Conservation (phyloP, 805 yeast species). For the Jamesozyma rosinii region DNA sequence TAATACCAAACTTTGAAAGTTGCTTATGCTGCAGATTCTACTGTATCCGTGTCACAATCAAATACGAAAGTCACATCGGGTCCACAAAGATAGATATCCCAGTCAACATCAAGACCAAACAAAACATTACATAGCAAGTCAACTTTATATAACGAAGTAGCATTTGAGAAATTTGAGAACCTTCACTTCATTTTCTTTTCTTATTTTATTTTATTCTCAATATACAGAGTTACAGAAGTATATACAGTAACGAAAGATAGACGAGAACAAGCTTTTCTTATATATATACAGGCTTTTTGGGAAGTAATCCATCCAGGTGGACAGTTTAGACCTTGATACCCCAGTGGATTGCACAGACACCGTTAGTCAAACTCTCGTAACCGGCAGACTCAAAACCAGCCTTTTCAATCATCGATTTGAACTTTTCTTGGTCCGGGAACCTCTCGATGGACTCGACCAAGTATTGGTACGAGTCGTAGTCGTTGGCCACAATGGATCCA, state of each 20-base stretch:
- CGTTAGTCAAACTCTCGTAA: constrained; percentile 88
- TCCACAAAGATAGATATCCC: constrained; percentile 31
- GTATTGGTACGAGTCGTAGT: constrained; percentile 91
- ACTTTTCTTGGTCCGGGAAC: constrained; percentile 87
- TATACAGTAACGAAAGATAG: too few species aligned
- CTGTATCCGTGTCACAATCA: constrained; percentile 40
- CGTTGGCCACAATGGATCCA: constrained; percentile 94
- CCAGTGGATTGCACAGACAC: constrained; percentile 90
- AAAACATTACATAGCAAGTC: too few species aligned
- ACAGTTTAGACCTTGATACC: constrained; percentile 61
- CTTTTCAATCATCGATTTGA: constrained; percentile 81
- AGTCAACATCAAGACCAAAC: constrained; percentile 31
- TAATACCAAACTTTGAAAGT: constrained; percentile 54
- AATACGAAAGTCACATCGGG: constrained; percentile 33
- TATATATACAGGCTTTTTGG: background rate
- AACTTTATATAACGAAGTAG: too few species aligned
- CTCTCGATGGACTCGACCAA: constrained; percentile 87
- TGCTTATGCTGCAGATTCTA: constrained; percentile 55
- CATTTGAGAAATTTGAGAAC: too few species aligned
- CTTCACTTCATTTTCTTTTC: too few species aligned
- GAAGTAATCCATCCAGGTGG: background rate
- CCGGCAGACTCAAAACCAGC: constrained; percentile 95
- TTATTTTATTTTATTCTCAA: too few species aligned
- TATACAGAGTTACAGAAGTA: too few species aligned
- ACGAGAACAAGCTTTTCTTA: background rate